phyloP scores from a whole-genome alignment of 345 rosid genomes.

The Eucalyptus sideroxylon region DNA sequence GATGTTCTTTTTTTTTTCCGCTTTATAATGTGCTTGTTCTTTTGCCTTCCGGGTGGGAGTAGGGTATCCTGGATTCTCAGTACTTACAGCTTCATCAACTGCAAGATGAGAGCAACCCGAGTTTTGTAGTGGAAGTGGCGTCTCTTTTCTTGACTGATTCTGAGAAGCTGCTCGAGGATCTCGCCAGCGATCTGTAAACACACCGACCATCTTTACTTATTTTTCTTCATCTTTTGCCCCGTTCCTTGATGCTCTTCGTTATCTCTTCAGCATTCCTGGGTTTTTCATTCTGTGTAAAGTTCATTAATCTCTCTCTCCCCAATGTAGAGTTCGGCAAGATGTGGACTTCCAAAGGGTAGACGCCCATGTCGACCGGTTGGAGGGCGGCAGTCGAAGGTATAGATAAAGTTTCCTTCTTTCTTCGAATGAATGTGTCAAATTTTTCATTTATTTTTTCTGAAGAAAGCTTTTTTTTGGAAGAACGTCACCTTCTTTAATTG shows the following conservation, averaged over 20 bases:
- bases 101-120: conserved; percentile 92
- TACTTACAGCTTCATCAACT: conserved; percentile 76
- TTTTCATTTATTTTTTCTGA: not conserved
- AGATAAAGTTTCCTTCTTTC: not conserved
- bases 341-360: conserved; percentile 84
- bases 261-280: not conserved
- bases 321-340: conserved; percentile 48
- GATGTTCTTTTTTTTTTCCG: not conserved
- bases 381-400: conserved; percentile 97
- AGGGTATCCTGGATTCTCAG: conserved; percentile 86
- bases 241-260: not conserved
- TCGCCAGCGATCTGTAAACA: conserved; percentile 50
- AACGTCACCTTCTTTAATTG: not conserved
- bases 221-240: not conserved
- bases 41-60: not conserved
- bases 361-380: conserved; percentile 83
- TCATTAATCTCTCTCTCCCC: not conserved
- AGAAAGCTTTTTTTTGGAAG: not conserved
- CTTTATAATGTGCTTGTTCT: not conserved
- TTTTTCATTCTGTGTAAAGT: not conserved
- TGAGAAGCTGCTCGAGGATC: conserved; percentile 77
- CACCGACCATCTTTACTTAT: not conserved
- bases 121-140: conserved; percentile 85
- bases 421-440: not conserved
- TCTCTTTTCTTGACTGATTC: conserved; percentile 87